A percentile compares a stretch with the other conserved stretches of the same genome.
Conservation (phyloP, 2,329 filamentous ascomycete genomes). For the Aspergillus phoenicis region DNA sequence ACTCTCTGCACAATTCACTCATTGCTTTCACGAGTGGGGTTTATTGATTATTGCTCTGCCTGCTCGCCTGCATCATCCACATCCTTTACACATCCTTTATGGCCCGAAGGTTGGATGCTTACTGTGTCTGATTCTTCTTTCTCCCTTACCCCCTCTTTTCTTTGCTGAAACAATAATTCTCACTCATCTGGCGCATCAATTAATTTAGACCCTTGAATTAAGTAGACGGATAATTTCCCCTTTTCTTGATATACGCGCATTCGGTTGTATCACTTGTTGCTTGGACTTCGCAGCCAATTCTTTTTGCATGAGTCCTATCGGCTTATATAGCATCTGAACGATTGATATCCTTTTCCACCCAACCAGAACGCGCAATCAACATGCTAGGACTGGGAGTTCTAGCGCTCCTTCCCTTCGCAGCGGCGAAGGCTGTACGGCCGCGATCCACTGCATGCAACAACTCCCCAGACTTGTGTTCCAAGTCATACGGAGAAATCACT, state of each 20-base stretch:
- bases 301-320: neutral
- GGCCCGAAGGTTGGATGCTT: neutral
- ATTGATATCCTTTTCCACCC: neutral
- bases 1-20: neutral
- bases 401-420: constrained; percentile 32
- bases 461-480: constrained; percentile 71
- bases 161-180: neutral
- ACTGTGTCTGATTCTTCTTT: neutral
- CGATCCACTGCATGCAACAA: constrained; percentile 71
- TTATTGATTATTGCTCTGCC: constrained; percentile 1
- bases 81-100: neutral
- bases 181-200: neutral
- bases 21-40: constrained; percentile 4
- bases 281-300: neutral
- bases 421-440: constrained; percentile 32
- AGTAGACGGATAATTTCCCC: neutral
- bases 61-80: neutral
- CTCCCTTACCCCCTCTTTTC: neutral
- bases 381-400: constrained; percentile 37
- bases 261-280: neutral
- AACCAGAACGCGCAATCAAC: constrained; percentile 3
- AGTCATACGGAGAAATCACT: constrained; percentile 73
- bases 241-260: neutral
- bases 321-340: neutral
- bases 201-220: neutral